phyloP scores from a whole-genome alignment of 2,329 filamentous ascomycete genomes.

The Penicillium sp. region DNA sequence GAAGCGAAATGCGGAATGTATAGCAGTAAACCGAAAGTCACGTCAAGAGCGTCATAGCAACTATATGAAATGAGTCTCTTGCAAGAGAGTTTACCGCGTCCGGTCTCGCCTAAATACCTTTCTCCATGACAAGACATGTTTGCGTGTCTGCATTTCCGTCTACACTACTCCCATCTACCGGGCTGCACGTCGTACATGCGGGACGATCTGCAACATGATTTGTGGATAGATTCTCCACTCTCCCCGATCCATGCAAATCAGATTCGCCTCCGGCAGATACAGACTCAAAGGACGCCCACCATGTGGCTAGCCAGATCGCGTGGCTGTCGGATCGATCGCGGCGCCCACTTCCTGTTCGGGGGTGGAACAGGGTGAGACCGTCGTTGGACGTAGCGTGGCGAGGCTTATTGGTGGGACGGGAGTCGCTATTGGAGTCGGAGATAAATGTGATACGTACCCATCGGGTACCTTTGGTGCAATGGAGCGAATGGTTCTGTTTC shows the following conservation, averaged over 20 bases:
- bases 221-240: not conserved
- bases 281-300: not conserved
- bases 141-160: not conserved
- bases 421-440: not conserved
- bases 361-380: constrained; percentile 1
- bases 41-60: no score
- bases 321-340: not conserved
- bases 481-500: not conserved
- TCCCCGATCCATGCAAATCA: not conserved
- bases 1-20: no score
- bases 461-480: not conserved
- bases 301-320: not conserved
- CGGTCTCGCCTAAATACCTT: not conserved
- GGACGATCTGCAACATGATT: not conserved
- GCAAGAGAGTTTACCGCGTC: no score
- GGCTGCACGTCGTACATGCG: no score
- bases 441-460: not conserved
- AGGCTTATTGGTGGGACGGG: not conserved
- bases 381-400: not conserved
- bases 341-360: not conserved
- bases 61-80: no score
- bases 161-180: no score
- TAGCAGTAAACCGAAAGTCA: no score
- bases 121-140: not conserved
- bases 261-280: not conserved